Evolutionary conservation across 2,329 filamentous ascomycete species (phyloP), one percentile per base, ranked within the genome.

Genomic region (Aspergillus thermomutatus): DNA sequence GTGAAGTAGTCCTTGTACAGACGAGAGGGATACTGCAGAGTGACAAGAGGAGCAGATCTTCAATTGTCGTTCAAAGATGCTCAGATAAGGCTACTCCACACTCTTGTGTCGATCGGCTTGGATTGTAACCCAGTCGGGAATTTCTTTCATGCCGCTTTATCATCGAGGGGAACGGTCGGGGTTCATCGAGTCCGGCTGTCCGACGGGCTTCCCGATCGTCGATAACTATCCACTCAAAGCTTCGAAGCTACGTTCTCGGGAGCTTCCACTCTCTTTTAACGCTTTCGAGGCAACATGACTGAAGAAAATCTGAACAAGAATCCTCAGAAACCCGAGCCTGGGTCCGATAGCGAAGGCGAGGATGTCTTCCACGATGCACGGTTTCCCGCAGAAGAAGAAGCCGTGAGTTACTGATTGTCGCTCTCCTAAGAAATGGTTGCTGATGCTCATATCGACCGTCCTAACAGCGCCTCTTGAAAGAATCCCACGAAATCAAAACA

Each of bases 401-500:
- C 73, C 57, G 76, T 78, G 62, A 67, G 75, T 65, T 40, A 11
- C 10, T 43, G 46, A 43, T 48, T 49, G 52, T 56, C 53, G 19
- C 50, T 49, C 48, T 48, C 31, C 21, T 49, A 47, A 45, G 25
- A 28, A 31, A 3, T 4, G 8, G 8, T 50, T 57, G 27, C 59
- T 57, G 31, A 65, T 43, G 34, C 50, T 23, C 49, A 56, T 51
- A 50, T 23, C 31, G 27, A 53, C 48, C 28, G 49, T 23, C 49
- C 17, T 26, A n/a, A 57, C 59, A 90, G 87, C 76, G 79, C 40
- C 84, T 96, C 17, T 73, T 96, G 21, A 72, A 79, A 50, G 85
- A 93, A 73, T 91, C 91, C 3, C 87, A 89, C 65, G 71, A 81
- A 1, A 85, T 87, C 66, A 97, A 96, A 75, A 69, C 83, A 1